A percentile compares a stretch with the other conserved stretches of the same genome.
phyloP scores from a whole-genome alignment of 164 flowering plant genomes.

The Malania oleifera region DNA sequence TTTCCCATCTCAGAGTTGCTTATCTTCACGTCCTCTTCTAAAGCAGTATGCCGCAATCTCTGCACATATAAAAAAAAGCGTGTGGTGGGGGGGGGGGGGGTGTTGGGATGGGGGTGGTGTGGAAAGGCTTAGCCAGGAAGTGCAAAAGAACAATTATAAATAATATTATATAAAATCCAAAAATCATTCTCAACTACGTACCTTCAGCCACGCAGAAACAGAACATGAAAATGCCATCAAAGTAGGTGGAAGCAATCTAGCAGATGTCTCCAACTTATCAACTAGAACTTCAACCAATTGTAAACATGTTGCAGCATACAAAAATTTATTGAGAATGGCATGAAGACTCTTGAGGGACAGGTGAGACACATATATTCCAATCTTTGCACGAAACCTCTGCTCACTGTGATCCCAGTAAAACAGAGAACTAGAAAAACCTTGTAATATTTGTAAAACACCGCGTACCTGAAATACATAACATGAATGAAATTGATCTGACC shows the following conservation, averaged over 20 bases:
- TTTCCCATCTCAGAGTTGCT: conserved; percentile 22
- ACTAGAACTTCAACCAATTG: conserved; percentile 50
- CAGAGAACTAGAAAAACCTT: conserved; percentile 67
- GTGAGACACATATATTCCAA: conserved; percentile 58
- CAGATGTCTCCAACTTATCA: conserved; percentile 34
- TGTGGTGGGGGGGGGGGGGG: too few species aligned
- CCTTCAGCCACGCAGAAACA: conserved; percentile 75
- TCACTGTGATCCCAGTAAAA: conserved; percentile 59
- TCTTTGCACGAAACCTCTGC: conserved; percentile 32
- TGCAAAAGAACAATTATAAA: neutral
- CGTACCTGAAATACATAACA: conserved; percentile 40
- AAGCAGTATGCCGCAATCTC: conserved; percentile 65
- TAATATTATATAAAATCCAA: neutral
- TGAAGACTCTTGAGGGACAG: conserved; percentile 62
- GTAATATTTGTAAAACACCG: conserved; percentile 67
- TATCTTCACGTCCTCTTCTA: conserved; percentile 67
- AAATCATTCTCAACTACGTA: conserved; percentile 12
- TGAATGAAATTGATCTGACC: neutral
- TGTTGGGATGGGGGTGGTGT: too few species aligned
- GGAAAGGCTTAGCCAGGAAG: too few species aligned
- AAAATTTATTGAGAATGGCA: conserved; percentile 54
- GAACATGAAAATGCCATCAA: conserved; percentile 69
- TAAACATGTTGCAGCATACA: conserved; percentile 71
- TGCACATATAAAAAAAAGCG: conserved; percentile 24
- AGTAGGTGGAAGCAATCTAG: conserved; percentile 50